These are phyloP conservation scores for Colletotrichum somersetense DNA, from an alignment of 2,329 filamentous ascomycete species.

Conservation along the genomic window DNA sequence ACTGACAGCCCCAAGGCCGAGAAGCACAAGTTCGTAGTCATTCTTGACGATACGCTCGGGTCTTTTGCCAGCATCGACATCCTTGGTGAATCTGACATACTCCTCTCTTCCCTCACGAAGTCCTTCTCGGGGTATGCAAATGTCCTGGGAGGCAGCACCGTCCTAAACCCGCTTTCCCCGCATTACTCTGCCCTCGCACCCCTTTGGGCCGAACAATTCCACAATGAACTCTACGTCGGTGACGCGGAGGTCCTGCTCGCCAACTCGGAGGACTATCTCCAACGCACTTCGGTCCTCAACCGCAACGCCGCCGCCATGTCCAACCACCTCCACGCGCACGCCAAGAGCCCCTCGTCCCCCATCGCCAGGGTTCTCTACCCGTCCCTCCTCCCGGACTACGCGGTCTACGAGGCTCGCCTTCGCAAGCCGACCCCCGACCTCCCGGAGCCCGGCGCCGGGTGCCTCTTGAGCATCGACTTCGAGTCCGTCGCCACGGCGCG, in stretches of 20 bases:
- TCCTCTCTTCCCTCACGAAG: slow-evolving; percentile 69
- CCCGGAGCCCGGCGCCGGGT: slow-evolving; percentile 65
- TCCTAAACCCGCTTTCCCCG: slow-evolving; percentile 61
- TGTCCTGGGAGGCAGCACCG: slow-evolving; percentile 64
- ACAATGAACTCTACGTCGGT: slow-evolving; percentile 60
- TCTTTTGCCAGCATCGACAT: slow-evolving; percentile 65
- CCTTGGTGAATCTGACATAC: slow-evolving; percentile 60
- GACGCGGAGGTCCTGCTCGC: slow-evolving; percentile 61
- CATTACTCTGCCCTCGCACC: slow-evolving; percentile 55
- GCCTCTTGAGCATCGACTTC: slow-evolving; percentile 66
- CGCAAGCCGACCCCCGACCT: slow-evolving; percentile 58
- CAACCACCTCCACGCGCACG: slow-evolving; percentile 51
- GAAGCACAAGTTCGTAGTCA: slow-evolving; percentile 59
- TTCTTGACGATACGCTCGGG: slow-evolving; percentile 63
- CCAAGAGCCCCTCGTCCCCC: slow-evolving; percentile 50
- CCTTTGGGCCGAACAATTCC: slow-evolving; percentile 43
- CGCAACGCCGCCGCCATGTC: slow-evolving; percentile 59
- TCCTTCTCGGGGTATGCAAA: slow-evolving; percentile 69
- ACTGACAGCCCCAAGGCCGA: slow-evolving; percentile 46
- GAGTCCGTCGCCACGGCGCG: slow-evolving; percentile 53
- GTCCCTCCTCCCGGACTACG: slow-evolving; percentile 51
- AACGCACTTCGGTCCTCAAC: slow-evolving; percentile 55
- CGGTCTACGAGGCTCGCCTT: slow-evolving; percentile 54
- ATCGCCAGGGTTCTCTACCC: slow-evolving; percentile 61
- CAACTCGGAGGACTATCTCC: slow-evolving; percentile 60